These are phyloP conservation scores for Daldinia bambusicola DNA, from an alignment of 495 filamentous ascomycete genomes.

Conservation along the genomic window DNA sequence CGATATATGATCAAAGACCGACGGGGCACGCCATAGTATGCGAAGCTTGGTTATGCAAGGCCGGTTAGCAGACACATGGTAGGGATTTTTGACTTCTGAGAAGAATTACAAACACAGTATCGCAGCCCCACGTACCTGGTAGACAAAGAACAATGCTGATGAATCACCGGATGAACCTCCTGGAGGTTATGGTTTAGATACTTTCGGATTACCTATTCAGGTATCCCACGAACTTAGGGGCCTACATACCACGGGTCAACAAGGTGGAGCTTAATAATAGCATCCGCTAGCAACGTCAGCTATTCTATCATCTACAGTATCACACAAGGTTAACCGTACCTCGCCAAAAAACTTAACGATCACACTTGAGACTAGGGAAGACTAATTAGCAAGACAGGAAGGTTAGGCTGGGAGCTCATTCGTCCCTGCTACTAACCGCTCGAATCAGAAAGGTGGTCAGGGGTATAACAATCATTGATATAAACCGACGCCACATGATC, in stretches of 20 bases:
- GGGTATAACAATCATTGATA: conserved; percentile 33
- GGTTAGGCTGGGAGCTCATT: conserved; percentile 24
- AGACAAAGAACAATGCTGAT: conserved; percentile 30
- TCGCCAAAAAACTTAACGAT: conserved; percentile 27
- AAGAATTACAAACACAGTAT: conserved; percentile 15
- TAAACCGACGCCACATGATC: conserved; percentile 40
- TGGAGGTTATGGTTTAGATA: conserved; percentile 19
- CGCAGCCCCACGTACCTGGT: conserved; percentile 24
- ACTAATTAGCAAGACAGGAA: conserved; percentile 14
- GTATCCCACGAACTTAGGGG: conserved; percentile 32
- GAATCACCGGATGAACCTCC: conserved; percentile 28
- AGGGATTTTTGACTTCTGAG: conserved; percentile 2
- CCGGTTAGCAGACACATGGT: conserved; percentile 22
- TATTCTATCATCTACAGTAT: conserved; percentile 22
- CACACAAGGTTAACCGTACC: conserved; percentile 36
- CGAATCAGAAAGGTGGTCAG: conserved; percentile 21
- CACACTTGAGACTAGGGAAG: conserved; percentile 15
- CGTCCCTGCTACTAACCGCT: conserved; percentile 10
- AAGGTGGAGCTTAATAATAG: conserved; percentile 34
- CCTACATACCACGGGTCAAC: background rate
- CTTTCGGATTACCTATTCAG: conserved; percentile 41
- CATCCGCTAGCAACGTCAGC: conserved; percentile 35
- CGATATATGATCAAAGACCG: conserved; percentile 29
- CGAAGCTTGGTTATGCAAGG: conserved; percentile 14
- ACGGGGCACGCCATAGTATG: conserved; percentile 20